Base-by-base conservation (phyloP, 768 basidiomycete species). In the Hydnomerulius pinastri region DNA sequence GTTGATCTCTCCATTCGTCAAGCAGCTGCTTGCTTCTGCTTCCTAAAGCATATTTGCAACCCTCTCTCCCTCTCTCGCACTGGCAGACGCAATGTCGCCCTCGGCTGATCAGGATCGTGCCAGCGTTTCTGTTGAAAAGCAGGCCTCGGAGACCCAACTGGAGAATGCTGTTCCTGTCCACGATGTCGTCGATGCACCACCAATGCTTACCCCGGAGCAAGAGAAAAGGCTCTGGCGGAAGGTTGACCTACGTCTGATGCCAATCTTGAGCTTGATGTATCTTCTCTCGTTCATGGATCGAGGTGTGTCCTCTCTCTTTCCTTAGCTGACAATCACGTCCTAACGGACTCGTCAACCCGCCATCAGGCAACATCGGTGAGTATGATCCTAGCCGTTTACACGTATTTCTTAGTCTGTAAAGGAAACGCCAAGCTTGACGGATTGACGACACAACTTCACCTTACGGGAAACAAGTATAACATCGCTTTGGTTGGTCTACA, bases 401-500 rank as follows among this genome's bases (percentile, higher is more conserved):
- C n/a, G 27, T 35, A n/a, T n/a, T n/a, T n/a, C n/a, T n/a, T n/a
- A n/a, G n/a, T 43, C 18, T 18, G 30, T 37, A 11, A 21, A 48
- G 85, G 84, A 30, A 87, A 88, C 58, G 86, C 86, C 2, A 82
- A 76, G 52, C 66, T 88, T 1, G 81, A 84, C 57, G 88, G 88
- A 2, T 66, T 91, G 4, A 59, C 64, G 13, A 77, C 67, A 0
- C 75, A 88, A 57, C 72, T 90, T 2, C 18, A 79, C 29, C 73
- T 89, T 35, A 76, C 71, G 0, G 80, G 82, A 8, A 76, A 81
- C 59, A 68, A 78, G 55, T 90, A 85, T 54, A 87, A 87, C 53
- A 79, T 86, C 32, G 83, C 84, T 0, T 62, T 88, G 62, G 86
- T 86, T 39, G 13, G 73, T 42, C 13, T 2, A 6, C n/a, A n/a